phyloP scores from a whole-genome alignment of 1,139 yeast species.

The Hansenula sp. region DNA sequence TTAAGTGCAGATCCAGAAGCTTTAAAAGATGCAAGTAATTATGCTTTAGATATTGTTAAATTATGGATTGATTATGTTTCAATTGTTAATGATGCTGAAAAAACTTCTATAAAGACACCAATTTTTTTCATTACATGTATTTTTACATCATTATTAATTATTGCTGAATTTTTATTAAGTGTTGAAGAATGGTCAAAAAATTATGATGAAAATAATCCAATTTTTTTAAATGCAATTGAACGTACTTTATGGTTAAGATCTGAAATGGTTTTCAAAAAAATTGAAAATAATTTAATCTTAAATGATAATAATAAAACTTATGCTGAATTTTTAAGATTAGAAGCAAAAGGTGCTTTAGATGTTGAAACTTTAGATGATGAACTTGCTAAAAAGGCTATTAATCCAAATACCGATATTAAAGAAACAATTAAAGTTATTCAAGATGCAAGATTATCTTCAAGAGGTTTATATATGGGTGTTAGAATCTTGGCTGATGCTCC shows the following conservation, averaged over 20 bases:
- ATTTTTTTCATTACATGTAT: conserved; percentile 68
- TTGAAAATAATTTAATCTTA: conserved; percentile 48
- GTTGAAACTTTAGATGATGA: conserved; percentile 42
- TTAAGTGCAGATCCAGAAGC: conserved; percentile 48
- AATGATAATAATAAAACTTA: conserved; percentile 43
- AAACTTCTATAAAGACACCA: conserved; percentile 66
- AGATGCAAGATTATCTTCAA: conserved; percentile 47
- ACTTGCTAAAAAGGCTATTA: conserved; percentile 36
- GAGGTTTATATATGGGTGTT: conserved; percentile 62
- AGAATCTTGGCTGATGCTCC: conserved; percentile 77
- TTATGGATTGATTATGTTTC: conserved; percentile 69
- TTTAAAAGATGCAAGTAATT: conserved; percentile 51
- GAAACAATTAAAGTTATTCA: conserved; percentile 40
- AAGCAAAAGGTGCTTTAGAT: conserved; percentile 52
- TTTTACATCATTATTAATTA: conserved; percentile 53
- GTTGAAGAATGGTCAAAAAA: conserved; percentile 47
- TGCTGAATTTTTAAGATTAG: conserved; percentile 50
- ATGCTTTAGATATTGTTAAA: conserved; percentile 55
- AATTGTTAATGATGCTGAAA: conserved; percentile 55
- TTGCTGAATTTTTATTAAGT: conserved; percentile 55
- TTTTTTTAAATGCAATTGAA: conserved; percentile 29
- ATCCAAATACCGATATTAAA: conserved; percentile 34
- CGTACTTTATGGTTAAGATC: conserved; percentile 33
- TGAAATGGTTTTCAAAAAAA: conserved; percentile 42
- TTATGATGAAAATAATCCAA: conserved; percentile 19